Evolutionary conservation across 163 green algal species (phyloP).

Genomic region (Chloroidium sp.): DNA sequence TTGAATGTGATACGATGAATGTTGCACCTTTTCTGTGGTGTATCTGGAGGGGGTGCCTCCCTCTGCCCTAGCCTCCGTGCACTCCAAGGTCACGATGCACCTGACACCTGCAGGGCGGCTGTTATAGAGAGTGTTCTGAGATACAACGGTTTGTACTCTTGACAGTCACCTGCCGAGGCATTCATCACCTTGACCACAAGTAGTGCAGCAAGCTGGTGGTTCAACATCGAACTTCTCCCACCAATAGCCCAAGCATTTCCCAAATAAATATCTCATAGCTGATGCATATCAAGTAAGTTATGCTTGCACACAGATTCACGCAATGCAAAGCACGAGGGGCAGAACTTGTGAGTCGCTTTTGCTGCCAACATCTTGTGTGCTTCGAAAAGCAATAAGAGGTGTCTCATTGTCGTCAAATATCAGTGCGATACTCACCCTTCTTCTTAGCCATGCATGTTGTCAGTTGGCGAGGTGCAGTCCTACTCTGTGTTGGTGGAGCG

Average conservation of each 20-base stretch:
- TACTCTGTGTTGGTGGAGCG: too few relatives aligned
- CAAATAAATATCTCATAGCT: not conserved
- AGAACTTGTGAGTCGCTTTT: too few relatives aligned
- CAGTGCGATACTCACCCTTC: slow-evolving; percentile 51
- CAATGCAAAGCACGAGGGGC: not conserved
- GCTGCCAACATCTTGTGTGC: too few relatives aligned
- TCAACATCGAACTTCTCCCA: not conserved
- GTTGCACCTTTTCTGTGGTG: slow-evolving; percentile 74
- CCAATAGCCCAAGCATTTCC: not conserved
- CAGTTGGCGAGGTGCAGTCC: slow-evolving; percentile 35
- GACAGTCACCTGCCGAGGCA: too few relatives aligned
- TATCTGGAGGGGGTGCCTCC: slow-evolving; percentile 77
- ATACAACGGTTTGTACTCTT: too few relatives aligned
- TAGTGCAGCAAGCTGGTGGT: not conserved
- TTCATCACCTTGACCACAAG: slow-evolving; percentile 4
- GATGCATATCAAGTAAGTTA: not conserved
- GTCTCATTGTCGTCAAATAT: not conserved
- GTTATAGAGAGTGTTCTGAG: not conserved
- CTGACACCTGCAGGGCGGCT: slow-evolving; percentile 32
- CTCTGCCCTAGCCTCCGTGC: slow-evolving; percentile 75
- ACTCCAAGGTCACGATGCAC: slow-evolving; percentile 90
- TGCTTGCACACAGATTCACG: not conserved
- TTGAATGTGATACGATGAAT: not conserved
- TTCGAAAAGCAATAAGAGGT: not conserved
- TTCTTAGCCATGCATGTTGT: slow-evolving; percentile 86